phyloP scores from a whole-genome alignment of 352 stramenopile species.

The Globisporangium nagaii region DNA sequence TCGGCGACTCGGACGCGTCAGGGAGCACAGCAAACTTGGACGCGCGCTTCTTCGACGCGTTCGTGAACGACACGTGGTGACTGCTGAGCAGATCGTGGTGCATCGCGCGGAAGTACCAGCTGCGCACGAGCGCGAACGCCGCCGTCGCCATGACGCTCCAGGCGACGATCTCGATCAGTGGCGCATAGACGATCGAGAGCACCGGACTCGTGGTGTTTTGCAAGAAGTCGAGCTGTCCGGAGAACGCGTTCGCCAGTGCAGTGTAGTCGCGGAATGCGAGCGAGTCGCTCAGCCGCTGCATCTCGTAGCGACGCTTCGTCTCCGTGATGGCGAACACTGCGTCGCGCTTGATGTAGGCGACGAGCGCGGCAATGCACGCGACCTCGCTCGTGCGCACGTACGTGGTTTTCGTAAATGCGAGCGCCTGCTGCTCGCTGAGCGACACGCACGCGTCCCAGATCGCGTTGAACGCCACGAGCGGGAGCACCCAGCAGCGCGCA shows the following conservation, averaged over 20 bases:
- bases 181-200: conserved; percentile 15
- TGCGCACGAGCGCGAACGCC: conserved; percentile 15
- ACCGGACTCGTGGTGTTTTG: conserved; percentile 10
- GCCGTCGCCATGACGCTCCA: conserved; percentile 16
- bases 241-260: conserved; percentile 23
- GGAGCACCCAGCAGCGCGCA: conserved; percentile 27
- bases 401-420: conserved; percentile 21
- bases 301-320: conserved; percentile 7
- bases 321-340: conserved; percentile 14
- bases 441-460: conserved; percentile 28
- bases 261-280: conserved; percentile 15
- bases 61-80: conserved; percentile 4
- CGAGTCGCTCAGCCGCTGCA: conserved; percentile 16
- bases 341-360: conserved; percentile 3
- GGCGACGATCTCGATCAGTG: conserved; percentile 10
- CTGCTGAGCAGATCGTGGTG: conserved; percentile 7
- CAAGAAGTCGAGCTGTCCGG: conserved; percentile 8
- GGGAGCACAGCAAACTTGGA: conserved; percentile 15
- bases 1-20: conserved; percentile 6
- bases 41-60: background rate
- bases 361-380: conserved; percentile 11
- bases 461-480: conserved; percentile 28
- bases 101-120: conserved; percentile 10
- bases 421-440: conserved; percentile 19
- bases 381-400: conserved; percentile 32